Conservation (phyloP, 495 filamentous ascomycete genomes). For the Tirmania nivea region DNA sequence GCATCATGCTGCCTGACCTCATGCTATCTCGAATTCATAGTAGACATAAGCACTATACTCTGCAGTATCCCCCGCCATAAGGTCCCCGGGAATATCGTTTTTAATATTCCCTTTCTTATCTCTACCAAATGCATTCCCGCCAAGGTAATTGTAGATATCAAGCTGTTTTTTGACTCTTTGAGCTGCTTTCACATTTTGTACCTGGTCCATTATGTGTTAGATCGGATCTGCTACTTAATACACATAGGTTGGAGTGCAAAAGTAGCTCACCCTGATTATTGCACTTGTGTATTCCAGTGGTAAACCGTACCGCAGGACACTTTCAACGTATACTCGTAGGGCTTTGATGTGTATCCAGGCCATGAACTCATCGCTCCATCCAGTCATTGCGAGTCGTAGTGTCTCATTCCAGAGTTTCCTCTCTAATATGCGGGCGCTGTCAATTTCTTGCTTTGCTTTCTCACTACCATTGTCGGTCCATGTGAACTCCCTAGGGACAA, state of each 20-base stretch:
- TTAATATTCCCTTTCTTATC: conserved; percentile 87
- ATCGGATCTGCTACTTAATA: too few relatives aligned
- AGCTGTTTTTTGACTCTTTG: conserved; percentile 62
- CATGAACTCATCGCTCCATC: conserved; percentile 88
- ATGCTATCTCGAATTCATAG: conserved; percentile 74
- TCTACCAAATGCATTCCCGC: conserved; percentile 78
- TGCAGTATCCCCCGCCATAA: conserved; percentile 34
- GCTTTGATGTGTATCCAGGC: conserved; percentile 82
- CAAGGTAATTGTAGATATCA: conserved; percentile 84
- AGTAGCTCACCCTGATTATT: conserved; percentile 48
- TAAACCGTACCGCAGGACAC: conserved; percentile 78
- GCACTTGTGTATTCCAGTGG: conserved; percentile 72
- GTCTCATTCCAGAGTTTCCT: conserved; percentile 77
- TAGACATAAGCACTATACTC: conserved; percentile 95
- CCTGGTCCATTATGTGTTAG: too few relatives aligned
- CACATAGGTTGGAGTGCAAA: too few relatives aligned
- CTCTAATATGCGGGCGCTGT: conserved; percentile 56
- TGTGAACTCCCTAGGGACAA: conserved; percentile 85
- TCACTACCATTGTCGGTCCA: conserved; percentile 76
- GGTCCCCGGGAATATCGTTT: conserved; percentile 41
- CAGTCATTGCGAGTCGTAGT: conserved; percentile 60
- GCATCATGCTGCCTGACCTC: conserved; percentile 2
- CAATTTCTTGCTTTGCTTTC: conserved; percentile 65
- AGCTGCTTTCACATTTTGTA: conserved; percentile 33
- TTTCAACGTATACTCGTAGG: conserved; percentile 88